Evolutionary conservation across 352 stramenopile species (phyloP).

Genomic region (Pseudoperonospora humuli): DNA sequence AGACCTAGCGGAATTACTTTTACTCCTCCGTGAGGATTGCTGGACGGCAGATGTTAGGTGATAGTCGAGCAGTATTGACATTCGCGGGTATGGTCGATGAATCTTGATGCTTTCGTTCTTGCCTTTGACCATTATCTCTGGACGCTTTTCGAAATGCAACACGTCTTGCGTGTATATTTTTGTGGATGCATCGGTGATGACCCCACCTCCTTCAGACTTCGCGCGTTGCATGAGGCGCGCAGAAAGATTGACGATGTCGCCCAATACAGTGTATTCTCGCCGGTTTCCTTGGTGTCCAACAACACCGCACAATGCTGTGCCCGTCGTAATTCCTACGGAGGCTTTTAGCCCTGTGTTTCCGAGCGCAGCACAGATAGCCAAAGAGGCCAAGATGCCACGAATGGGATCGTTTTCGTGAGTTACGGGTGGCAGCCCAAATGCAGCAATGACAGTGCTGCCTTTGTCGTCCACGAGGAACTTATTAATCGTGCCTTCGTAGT

Average conservation of each 20-base stretch:
- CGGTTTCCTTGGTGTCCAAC: conserved; percentile 87
- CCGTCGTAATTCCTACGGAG: conserved; percentile 89
- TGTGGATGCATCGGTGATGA: conserved; percentile 85
- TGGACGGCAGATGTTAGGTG: conserved; percentile 39
- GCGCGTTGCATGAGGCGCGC: conserved; percentile 89
- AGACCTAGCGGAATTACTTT: conserved; percentile 2
- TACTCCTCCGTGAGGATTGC: conserved; percentile 5
- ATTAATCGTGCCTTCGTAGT: conserved; percentile 94
- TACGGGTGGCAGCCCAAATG: conserved; percentile 88
- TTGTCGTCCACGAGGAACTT: conserved; percentile 96
- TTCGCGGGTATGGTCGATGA: conserved; percentile 77
- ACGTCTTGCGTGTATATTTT: conserved; percentile 78
- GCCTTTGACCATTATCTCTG: conserved; percentile 88
- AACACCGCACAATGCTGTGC: conserved; percentile 88
- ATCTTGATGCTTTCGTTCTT: conserved; percentile 89
- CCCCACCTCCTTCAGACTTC: conserved; percentile 73
- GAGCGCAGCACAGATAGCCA: conserved; percentile 77
- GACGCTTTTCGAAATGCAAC: conserved; percentile 84
- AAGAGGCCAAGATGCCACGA: conserved; percentile 81
- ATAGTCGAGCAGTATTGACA: conserved; percentile 78
- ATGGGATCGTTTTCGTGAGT: conserved; percentile 89
- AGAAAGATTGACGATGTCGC: conserved; percentile 91
- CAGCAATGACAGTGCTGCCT: conserved; percentile 89
- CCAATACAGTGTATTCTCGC: conserved; percentile 91
- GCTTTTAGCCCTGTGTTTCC: conserved; percentile 63